Base-by-base conservation (phyloP, 1,284 basidiomycete genomes). In the Malassezia psittaci region DNA sequence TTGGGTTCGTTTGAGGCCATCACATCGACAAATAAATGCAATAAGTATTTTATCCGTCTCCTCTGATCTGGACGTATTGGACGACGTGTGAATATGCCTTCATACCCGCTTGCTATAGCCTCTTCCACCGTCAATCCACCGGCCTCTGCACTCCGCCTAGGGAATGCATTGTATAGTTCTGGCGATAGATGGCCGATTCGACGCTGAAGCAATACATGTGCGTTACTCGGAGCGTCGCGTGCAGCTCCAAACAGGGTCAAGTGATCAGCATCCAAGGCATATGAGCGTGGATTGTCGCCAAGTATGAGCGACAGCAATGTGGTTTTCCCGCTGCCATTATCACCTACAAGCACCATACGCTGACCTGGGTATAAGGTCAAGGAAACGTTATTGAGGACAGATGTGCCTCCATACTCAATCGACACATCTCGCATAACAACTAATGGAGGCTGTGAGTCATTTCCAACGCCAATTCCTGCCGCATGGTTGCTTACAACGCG, bases 231-330 rank as follows among this genome's bases (percentile, higher is more conserved):
- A 7, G 63, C 65, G 36, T 63, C 61, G n/a, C 71, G 62, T 5
- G 68, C 53, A 6, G 58, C 41, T 0, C 62, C 60, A 48, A 69
- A 72, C 39, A 74, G 56, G 5, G 56, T 49, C 5, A 70, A 62
- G 13, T 59, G 53, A 10, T 35, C 18, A 2, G 75, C 46, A 0
- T 76, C 75, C 49, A 83, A 77, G 76, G 77, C 75, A 77, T 85
- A 96, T 0, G 90, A 93, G 61, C 88, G 88, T 0, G 93, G 91
- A 75, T 96, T 93, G 67, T 93, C 89, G 21, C 93, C 93, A 0
- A 90, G 88, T 37, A 98, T 78, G 34, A 96, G 76, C 4, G 91
- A 85, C n/a, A 96, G 80, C 1, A 96, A 82, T 0, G 93, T 96
- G 0, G 91, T 93, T 77, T 98, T 98, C 1, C 93, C 93, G 0